Evolutionary conservation across 2,329 filamentous ascomycete species (phyloP).

Genomic region (Arthrobotrys entomopaga): DNA sequence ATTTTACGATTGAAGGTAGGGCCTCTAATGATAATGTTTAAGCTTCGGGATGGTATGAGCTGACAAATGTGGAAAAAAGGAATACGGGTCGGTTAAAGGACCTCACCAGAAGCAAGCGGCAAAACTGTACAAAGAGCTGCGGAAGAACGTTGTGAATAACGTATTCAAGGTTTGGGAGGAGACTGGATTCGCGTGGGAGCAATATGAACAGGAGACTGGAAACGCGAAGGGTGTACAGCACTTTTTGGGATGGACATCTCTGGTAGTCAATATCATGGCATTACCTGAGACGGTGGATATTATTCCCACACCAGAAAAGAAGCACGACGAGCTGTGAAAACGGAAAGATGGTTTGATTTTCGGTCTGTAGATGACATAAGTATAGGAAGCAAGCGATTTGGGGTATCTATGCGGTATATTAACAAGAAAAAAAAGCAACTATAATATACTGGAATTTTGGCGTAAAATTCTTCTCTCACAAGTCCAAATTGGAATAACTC

Average conservation of each 20-base stretch:
- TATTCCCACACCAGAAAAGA: conserved; percentile 61
- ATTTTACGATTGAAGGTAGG: conserved; percentile 78
- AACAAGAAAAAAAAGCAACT: neutral
- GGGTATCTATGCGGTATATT: conserved; percentile 5
- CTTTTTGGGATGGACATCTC: conserved; percentile 98
- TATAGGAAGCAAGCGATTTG: neutral
- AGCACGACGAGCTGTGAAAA: conserved; percentile 66
- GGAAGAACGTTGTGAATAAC: conserved; percentile 86
- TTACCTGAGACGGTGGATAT: conserved; percentile 73
- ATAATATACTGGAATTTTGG: neutral
- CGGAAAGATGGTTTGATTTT: neutral
- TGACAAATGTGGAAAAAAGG: conserved; percentile 60
- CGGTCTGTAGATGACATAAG: too few species aligned
- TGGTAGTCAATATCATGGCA: conserved; percentile 96
- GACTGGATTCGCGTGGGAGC: conserved; percentile 98
- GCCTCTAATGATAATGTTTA: neutral
- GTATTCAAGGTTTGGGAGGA: conserved; percentile 87
- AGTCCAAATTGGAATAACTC: too few species aligned
- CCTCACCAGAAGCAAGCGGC: conserved; percentile 75
- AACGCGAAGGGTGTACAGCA: conserved; percentile 95
- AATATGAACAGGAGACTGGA: conserved; percentile 94
- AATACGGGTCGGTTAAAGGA: conserved; percentile 69
- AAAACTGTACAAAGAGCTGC: conserved; percentile 79
- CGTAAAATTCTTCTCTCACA: neutral
- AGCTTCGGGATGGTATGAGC: too few species aligned